Base-by-base conservation (phyloP, 2,329 filamentous ascomycete genomes). In the Fusarium nodosum region DNA sequence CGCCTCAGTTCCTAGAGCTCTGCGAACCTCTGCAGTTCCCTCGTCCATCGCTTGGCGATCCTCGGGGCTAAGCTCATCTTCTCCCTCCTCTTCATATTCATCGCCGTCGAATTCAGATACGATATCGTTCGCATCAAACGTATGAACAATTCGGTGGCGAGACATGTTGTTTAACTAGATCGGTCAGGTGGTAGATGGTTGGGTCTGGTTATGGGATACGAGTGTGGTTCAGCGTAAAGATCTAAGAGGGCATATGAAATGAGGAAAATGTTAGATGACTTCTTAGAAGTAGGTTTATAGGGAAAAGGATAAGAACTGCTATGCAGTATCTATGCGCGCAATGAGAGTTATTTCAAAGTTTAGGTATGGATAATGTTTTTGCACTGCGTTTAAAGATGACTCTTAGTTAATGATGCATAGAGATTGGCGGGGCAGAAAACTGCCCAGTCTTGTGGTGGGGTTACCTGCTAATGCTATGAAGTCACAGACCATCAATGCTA, bases 21-120 rank as follows among this genome's bases (percentile, higher is more conserved):
- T 83, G 61, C 88, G 86, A 36, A 97, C 91, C 68, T 90, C 85
- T 39, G 85, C 82, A 1, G 90, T 93, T 52, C 90, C 91, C 39
- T 87, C 79, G 39, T 86, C 85, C 86, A 97, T 87, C 15, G 80
- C 77, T 11, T 75, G 78, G 41, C 78, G 79, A 65, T 86, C 84
- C 68, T 86, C 84, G 2, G 80, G 75, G 54, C 81, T 85, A 44
- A 85, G 76, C 69, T 85, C 77, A 62, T 83, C 82, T 18, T 83
- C 82, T 9, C 81, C 79, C 34, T 82, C 82, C 46, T 82, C 80
- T 18, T 80, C 84, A 16, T 81, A 82, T 8, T 83, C 82, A 39
- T 82, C 79, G 3, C 75, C 80, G 24, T 87, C 85, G 57, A 81
- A 86, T 64, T 87, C 83, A 59, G 85, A 81, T 56, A 86, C 77